Percentiles rank a stretch among this genome's conserved stretches.
Conservation (phyloP, 2,329 filamentous ascomycete genomes). For the Pseudocercospora cruenta region DNA sequence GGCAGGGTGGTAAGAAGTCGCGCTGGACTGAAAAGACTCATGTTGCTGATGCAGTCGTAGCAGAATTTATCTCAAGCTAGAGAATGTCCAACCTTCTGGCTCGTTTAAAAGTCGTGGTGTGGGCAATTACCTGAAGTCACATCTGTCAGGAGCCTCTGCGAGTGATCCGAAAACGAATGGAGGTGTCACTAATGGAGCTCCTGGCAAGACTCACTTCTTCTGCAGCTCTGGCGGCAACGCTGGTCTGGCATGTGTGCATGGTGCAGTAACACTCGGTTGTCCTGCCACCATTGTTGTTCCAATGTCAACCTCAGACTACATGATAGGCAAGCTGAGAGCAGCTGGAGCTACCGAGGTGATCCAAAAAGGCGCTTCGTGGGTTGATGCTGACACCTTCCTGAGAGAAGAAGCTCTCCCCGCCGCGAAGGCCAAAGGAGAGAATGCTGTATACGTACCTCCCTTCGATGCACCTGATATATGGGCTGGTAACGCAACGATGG, state of each 20-base stretch:
- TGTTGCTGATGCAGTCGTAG: slow-evolving; percentile 42
- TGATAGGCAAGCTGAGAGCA: slow-evolving; percentile 70
- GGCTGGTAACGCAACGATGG: slow-evolving; percentile 64
- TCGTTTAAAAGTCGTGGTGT: slow-evolving; percentile 83
- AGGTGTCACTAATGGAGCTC: slow-evolving; percentile 79
- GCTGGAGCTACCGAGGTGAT: slow-evolving; percentile 71
- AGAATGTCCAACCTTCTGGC: slow-evolving; percentile 80
- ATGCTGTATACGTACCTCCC: slow-evolving; percentile 67
- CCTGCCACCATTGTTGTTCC: slow-evolving; percentile 79
- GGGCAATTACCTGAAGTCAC: slow-evolving; percentile 64
- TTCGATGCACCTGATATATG: slow-evolving; percentile 72
- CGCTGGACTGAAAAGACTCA: not conserved
- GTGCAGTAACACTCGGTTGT: slow-evolving; percentile 65
- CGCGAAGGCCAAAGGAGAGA: slow-evolving; percentile 43
- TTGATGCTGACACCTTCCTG: slow-evolving; percentile 70
- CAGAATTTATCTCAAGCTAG: slow-evolving; percentile 82
- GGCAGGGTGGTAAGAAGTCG: slow-evolving; percentile 67
- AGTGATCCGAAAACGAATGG: slow-evolving; percentile 59
- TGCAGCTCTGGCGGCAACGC: slow-evolving; percentile 82
- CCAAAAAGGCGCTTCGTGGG: slow-evolving; percentile 69
- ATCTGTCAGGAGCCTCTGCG: slow-evolving; percentile 35
- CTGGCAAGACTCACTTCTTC: slow-evolving; percentile 54
- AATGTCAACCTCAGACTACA: slow-evolving; percentile 64
- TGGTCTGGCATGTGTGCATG: slow-evolving; percentile 77
- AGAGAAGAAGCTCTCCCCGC: slow-evolving; percentile 58